Evolutionary conservation across 345 rosid genomes (phyloP), one percentile per base, ranked within the genome.

Genomic region (Pelargonium nanum): DNA sequence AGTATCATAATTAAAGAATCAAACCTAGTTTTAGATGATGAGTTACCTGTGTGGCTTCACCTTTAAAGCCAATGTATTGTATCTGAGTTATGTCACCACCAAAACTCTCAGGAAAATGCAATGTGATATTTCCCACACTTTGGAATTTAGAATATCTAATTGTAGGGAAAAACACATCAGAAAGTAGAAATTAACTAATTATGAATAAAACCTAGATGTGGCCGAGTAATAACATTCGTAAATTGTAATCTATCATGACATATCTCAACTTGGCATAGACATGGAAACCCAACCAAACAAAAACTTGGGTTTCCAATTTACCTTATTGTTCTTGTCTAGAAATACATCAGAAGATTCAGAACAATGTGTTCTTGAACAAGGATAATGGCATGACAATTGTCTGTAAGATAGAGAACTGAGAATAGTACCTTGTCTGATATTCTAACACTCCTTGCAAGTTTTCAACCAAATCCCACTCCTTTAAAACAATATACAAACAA

Each of bases 381-480:
- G 20, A 25, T 22, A 20, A 53, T 44, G 19, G 24, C 53, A 25
- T 26, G 63, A 22, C n/a, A 40, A 60, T 9, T 21, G 48, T n/a
- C n/a, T n/a, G n/a, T n/a, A n/a, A 22, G 2, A 22, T 20, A 26
- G 40, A 9, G 4, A 13, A 45, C 44, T 22, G 59, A 19, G 63
- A 66, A 55, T 22, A 13, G 30, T 53, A 85, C 97, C 88, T 86
- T 54, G 97, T 93, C 67, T 89, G 96, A 69, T 81, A 93, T 77
- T 93, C 92, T 57, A 93, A 72, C 56, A 79, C 83, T 61, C 94
- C 97, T 66, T 85, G 85, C 75, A 78, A 72, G 77, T 89, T 87
- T 72, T 89, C 95, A 68, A 78, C 90, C 78, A 93, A 75, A 72
- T 89, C 95, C 97, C 97, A 93, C 67, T 89, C 95, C 97, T 89